Percentiles rank a stretch among this genome's conserved stretches.
Conservation (phyloP, 352 stramenopile species). For the Phytophthora macrochlamydospora region DNA sequence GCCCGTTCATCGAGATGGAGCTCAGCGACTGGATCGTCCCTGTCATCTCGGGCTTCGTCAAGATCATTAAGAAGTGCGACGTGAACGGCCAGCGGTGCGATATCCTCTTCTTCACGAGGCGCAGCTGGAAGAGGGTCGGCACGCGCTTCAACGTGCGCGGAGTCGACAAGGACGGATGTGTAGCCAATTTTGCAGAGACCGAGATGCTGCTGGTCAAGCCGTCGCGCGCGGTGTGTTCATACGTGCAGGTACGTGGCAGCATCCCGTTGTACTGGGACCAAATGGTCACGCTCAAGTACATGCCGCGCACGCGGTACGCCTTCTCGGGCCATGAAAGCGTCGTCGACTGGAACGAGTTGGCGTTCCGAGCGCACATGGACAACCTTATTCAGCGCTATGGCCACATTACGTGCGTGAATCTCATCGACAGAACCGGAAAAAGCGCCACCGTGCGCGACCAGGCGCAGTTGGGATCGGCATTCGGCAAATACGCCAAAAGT, state of each 20-base stretch:
- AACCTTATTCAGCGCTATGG: constrained; percentile 76
- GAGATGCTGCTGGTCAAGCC: constrained; percentile 86
- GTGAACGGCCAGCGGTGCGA: constrained; percentile 61
- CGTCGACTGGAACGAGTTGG: constrained; percentile 60
- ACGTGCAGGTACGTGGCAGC: constrained; percentile 91
- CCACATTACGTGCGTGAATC: constrained; percentile 91
- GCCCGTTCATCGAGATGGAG: constrained; percentile 59
- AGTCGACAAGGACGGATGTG: constrained; percentile 87
- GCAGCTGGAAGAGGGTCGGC: constrained; percentile 81
- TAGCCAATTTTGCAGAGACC: constrained; percentile 96
- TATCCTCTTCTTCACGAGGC: constrained; percentile 80
- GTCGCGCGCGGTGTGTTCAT: constrained; percentile 56
- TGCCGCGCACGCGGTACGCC: constrained; percentile 81
- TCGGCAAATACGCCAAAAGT: constrained; percentile 92
- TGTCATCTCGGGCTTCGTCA: constrained; percentile 78
- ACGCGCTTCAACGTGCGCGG: constrained; percentile 93
- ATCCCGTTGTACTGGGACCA: constrained; percentile 95
- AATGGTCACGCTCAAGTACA: constrained; percentile 92
- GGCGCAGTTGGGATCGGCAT: constrained; percentile 88
- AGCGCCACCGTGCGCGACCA: constrained; percentile 86
- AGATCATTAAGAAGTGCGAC: constrained; percentile 55
- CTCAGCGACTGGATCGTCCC: constrained; percentile 79
- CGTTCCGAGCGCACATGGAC: constrained; percentile 63
- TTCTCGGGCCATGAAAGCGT: constrained; percentile 51
- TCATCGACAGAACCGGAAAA: constrained; percentile 93